phyloP scores from a whole-genome alignment of 108 stramenopile genomes.

The Cafeteria roenbergensis region DNA sequence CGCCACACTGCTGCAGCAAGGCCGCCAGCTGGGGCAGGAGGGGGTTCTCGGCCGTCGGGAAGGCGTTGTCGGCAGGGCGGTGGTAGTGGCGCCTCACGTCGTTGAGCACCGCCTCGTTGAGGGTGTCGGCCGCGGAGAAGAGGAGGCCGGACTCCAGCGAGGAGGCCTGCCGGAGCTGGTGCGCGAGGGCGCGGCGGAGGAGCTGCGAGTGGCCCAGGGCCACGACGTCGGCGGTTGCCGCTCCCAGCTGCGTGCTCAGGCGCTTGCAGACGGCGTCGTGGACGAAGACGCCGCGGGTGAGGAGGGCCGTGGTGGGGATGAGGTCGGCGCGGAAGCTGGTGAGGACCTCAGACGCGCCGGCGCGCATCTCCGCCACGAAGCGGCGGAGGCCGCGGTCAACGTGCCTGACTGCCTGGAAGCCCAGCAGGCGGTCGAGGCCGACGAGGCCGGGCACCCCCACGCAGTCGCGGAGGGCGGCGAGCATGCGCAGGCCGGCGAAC shows the following conservation, averaged over 20 bases:
- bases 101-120: conserved; percentile 20
- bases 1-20: conserved; percentile 37
- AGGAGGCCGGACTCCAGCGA: conserved; percentile 40
- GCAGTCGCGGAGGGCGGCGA: conserved; percentile 25
- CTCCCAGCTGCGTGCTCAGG: not conserved
- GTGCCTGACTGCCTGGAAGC: conserved; percentile 37
- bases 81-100: conserved; percentile 18
- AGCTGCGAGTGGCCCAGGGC: conserved; percentile 49
- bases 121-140: conserved; percentile 11
- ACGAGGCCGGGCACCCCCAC: conserved; percentile 44
- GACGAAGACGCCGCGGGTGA: conserved; percentile 24
- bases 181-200: conserved; percentile 32
- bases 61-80: not conserved
- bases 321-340: too few species aligned
- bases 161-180: conserved; percentile 32
- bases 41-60: not conserved
- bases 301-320: conserved; percentile 11
- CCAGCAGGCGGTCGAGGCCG: conserved; percentile 45
- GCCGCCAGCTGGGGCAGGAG: conserved; percentile 10
- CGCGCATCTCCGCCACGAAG: not conserved
- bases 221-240: not conserved
- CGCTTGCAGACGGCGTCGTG: conserved; percentile 31
- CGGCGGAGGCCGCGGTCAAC: conserved; percentile 37
- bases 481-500: conserved; percentile 15
- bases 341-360: not conserved